phyloP scores from a whole-genome alignment of 352 stramenopile genomes.

The Sclerospora graminicola region DNA sequence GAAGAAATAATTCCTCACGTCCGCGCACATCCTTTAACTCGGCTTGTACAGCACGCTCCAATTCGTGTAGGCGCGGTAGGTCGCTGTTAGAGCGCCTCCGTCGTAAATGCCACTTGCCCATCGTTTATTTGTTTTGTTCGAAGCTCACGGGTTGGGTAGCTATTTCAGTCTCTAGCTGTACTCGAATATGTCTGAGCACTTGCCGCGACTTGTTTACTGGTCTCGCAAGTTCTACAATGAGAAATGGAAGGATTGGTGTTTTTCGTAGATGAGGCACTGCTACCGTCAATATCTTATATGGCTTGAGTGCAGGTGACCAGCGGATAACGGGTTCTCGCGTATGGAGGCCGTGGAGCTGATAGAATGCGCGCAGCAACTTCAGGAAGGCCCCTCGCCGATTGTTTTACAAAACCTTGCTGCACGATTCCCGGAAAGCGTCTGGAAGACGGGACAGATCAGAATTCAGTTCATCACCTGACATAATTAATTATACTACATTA shows the following conservation, averaged over 20 bases:
- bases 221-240: slow-evolving; percentile 26
- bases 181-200: background rate
- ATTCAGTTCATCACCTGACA: slow-evolving; percentile 4
- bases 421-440: slow-evolving; percentile 12
- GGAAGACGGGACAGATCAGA: slow-evolving; percentile 4
- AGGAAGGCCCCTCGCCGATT: background rate
- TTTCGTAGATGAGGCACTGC: slow-evolving; percentile 6
- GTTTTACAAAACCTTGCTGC: background rate
- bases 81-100: slow-evolving; percentile 32
- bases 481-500: background rate
- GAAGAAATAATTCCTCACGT: slow-evolving; percentile 72
- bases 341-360: background rate
- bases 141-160: slow-evolving; percentile 1
- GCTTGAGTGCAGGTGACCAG: slow-evolving; percentile 4
- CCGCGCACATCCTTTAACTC: slow-evolving; percentile 49
- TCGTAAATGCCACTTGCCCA: slow-evolving; percentile 22
- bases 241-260: slow-evolving; percentile 10
- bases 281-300: slow-evolving; percentile 13
- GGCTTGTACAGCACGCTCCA: slow-evolving; percentile 56
- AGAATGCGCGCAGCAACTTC: slow-evolving; percentile 5
- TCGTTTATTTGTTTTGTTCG: too few relatives aligned
- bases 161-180: background rate
- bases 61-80: slow-evolving; percentile 50
- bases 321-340: background rate
- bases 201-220: background rate